phyloP scores from a whole-genome alignment of 2,329 filamentous ascomycete genomes.

The Pestalotiopsis sp. region DNA sequence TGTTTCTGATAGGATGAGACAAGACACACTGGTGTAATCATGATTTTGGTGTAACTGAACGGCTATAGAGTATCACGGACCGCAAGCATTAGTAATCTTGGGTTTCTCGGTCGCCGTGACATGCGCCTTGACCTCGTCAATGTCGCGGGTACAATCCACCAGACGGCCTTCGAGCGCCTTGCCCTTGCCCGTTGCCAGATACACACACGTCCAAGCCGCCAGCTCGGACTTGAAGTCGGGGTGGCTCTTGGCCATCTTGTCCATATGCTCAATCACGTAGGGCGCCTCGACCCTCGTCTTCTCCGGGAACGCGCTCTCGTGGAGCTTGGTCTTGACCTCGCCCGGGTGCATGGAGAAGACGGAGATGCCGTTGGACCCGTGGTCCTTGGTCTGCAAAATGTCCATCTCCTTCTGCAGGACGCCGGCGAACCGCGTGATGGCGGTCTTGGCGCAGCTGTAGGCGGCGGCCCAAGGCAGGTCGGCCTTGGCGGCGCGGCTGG shows the following conservation, averaged over 20 bases:
- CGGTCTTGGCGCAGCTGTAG: constrained; percentile 11
- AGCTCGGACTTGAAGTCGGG: constrained; percentile 7
- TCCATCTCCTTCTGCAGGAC: constrained; percentile 8
- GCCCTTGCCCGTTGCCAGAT: background rate
- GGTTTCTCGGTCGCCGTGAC: background rate
- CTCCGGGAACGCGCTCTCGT: constrained; percentile 9
- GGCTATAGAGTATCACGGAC: background rate
- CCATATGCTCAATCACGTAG: constrained; percentile 12
- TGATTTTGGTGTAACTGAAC: too few species aligned
- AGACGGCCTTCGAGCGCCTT: constrained; percentile 7
- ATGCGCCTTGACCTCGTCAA: constrained; percentile 7
- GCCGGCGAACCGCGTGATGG: constrained; percentile 10
- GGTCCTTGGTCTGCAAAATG: background rate
- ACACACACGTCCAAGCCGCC: constrained; percentile 11
- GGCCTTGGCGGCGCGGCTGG: constrained; percentile 3
- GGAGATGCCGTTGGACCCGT: constrained; percentile 1
- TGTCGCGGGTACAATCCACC: constrained; percentile 4
- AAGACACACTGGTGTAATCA: too few species aligned
- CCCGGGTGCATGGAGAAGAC: constrained; percentile 6
- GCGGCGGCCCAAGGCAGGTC: constrained; percentile 10
- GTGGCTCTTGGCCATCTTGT: constrained; percentile 6
- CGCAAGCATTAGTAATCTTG: constrained; percentile 7
- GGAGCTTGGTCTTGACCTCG: constrained; percentile 7
- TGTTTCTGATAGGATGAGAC: too few species aligned
- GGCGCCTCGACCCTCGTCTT: constrained; percentile 10